Evolutionary conservation across 331 rosid genomes (phyloP), one percentile per base, ranked within the genome.

Genomic region (Prunus yedoensis): DNA sequence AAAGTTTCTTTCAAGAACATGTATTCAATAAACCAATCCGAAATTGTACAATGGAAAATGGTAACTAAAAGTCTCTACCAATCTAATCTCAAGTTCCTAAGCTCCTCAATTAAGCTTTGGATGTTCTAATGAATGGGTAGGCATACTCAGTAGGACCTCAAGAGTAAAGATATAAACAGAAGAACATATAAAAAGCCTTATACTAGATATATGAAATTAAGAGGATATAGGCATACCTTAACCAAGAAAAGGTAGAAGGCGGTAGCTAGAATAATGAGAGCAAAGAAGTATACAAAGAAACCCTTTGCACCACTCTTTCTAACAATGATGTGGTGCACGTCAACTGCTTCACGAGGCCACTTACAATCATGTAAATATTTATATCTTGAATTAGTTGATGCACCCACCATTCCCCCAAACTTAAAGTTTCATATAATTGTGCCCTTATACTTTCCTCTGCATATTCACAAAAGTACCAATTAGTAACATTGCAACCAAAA

Each of bases 261-360:
- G 71, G 71, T 77, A 51, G 88, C 89, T 80, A 91, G 76, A 27
- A 88, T 69, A 81, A 87, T 82, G 71, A 89, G 68, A 27, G 87
- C 80, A 1, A 62, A 69, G 77, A 78, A 53, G 80, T 76, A 89
- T 18, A 85, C 77, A 41, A 84, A 65, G 81, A 77, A 32, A 79
- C 83, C 76, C 76, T 81, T 89, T 21, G 80, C 74, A 51, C 82
- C 67, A 58, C 72, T 76, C 68, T 78, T 91, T 73, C 72, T 83
- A 73, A 83, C 89, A 69, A 89, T 62, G 70, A 91, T 85, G 73
- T 81, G 91, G 85, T 91, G 97, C 56, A 78, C 72, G 57, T 93
- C 93, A 71, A 85, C 85, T 27, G 79, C 85, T 74, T 83, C 86
- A 73, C 87, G 73, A 32, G 88, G 84, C 80, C 88, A 80, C 21